A percentile compares a stretch with the other conserved stretches of the same genome.
Evolutionary conservation across 495 filamentous ascomycete species (phyloP).

Genomic region (Jackrogersella multiformis): DNA sequence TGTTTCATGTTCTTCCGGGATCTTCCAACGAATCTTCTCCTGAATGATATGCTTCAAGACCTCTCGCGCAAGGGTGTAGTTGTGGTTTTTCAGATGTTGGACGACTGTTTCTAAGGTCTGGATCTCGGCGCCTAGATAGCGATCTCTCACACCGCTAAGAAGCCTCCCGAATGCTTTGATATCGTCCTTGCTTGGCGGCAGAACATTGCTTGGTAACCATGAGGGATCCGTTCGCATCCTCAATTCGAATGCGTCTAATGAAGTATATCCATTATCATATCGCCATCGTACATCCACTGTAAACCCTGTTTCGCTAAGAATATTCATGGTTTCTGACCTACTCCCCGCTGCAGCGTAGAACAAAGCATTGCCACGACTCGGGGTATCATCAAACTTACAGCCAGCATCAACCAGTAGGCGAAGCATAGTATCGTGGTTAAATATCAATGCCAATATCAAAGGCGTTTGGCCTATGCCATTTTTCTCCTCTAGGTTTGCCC

Average conservation of each 20-base stretch:
- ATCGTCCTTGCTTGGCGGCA: not conserved
- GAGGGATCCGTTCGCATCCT: not conserved
- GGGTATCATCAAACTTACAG: conserved; percentile 7
- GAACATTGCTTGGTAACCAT: not conserved
- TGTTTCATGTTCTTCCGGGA: conserved; percentile 20
- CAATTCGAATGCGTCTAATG: conserved; percentile 20
- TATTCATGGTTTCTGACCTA: not conserved
- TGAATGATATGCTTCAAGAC: conserved; percentile 14
- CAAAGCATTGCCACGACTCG: not conserved
- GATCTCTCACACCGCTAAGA: conserved; percentile 10
- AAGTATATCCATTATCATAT: not conserved
- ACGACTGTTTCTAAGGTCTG: conserved; percentile 14
- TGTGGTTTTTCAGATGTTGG: conserved; percentile 2
- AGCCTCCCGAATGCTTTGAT: conserved; percentile 11
- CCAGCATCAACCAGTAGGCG: conserved; percentile 18
- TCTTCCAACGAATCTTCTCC: conserved; percentile 24
- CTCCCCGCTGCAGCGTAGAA: not conserved
- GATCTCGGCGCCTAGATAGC: conserved; percentile 28
- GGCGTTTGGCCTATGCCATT: not conserved
- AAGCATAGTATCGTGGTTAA: conserved; percentile 2
- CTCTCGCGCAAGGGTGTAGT: conserved; percentile 10
- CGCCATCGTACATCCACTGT: conserved; percentile 19
- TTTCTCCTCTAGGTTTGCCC: not conserved
- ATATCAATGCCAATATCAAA: not conserved
- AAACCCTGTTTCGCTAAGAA: not conserved